Evolutionary conservation across 805 yeast species (phyloP), one percentile per base, ranked within the genome.

Genomic region (Yarrowia keelungensis): DNA sequence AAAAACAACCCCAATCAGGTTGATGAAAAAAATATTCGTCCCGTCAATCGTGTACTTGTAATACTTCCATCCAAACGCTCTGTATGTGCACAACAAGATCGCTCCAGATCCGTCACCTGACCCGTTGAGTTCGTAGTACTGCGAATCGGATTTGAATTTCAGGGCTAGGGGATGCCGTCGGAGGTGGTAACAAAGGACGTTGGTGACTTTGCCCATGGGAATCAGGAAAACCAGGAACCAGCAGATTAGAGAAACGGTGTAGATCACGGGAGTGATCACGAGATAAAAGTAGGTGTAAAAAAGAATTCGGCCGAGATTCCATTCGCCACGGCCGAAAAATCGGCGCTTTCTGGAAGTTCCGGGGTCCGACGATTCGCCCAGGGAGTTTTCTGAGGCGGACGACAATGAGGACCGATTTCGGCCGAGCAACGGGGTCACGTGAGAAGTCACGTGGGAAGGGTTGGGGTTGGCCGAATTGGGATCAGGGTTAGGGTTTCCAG

Each of bases 11-110:
- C 86, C 84, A 75, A 91, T 83, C 78, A 95, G 80, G 75, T 95
- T 95, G 79, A 95, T 88, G 76, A 95, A 89, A 73, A 95, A 90
- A 69, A 94, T 90, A 77, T 95, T 94, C 2, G 98, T 93, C 70
- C 99, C 99, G 72, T 91, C 98, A 59, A 95, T 91, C 0, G 99
- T 95, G 78, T 91, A 93, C 81, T 95, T 95, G 81, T 93, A 95
- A 79, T 95, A 95, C 77, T 92, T 97, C 76, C 86, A 84, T 1
- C 98, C 98, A 72, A 92, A 87, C 69, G 97, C 91, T 75, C 98
- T 85, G 79, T 92, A 94, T 0, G 98, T 93, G 79, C 97, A 92
- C 49, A 95, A 81, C 62, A 95, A 78, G 69, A 95, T 87, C 1
- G 75, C 64, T 32, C 86, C 69, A 74, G 86, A 84, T 59, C 86